Percentiles rank a stretch among this genome's conserved stretches.
These are phyloP conservation scores for Terfezia boudieri DNA, from an alignment of 495 filamentous ascomycete species.

Conservation along the genomic window DNA sequence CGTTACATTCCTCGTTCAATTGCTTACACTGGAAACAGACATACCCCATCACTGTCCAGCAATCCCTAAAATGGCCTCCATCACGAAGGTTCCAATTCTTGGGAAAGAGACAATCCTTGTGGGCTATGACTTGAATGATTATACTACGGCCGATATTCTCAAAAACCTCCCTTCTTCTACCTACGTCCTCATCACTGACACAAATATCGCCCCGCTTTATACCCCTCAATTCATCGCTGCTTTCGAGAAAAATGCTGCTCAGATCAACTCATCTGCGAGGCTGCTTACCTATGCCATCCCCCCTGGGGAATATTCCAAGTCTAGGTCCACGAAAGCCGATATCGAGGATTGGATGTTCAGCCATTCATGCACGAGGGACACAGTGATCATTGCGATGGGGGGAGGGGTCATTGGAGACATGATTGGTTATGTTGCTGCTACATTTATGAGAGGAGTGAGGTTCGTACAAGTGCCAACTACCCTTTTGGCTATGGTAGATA, in stretches of 20 bases:
- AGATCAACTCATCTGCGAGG: slow-evolving; percentile 32
- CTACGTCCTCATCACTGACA: slow-evolving; percentile 91
- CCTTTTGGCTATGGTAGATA: slow-evolving; percentile 91
- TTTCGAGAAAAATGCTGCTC: slow-evolving; percentile 37
- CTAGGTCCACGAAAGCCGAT: slow-evolving; percentile 73
- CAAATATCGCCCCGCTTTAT: slow-evolving; percentile 67
- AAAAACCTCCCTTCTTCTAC: slow-evolving; percentile 58
- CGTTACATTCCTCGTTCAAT: no score
- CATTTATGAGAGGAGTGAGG: slow-evolving; percentile 92
- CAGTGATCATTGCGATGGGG: slow-evolving; percentile 84
- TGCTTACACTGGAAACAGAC: no score
- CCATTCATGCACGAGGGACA: slow-evolving; percentile 79
- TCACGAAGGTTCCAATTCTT: slow-evolving; percentile 13
- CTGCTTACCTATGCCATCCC: slow-evolving; percentile 71
- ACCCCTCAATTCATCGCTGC: slow-evolving; percentile 47
- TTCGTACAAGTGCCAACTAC: slow-evolving; percentile 95
- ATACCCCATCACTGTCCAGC: no score
- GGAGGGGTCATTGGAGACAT: slow-evolving; percentile 95
- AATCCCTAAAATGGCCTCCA: background rate
- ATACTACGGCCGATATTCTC: slow-evolving; percentile 63
- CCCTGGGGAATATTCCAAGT: slow-evolving; percentile 84
- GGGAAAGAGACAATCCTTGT: slow-evolving; percentile 56
- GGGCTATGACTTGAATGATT: slow-evolving; percentile 70
- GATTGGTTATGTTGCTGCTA: slow-evolving; percentile 90
- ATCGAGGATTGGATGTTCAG: slow-evolving; percentile 96